Base-by-base conservation (phyloP, 768 basidiomycete genomes). In the Tulasnella sp. region DNA sequence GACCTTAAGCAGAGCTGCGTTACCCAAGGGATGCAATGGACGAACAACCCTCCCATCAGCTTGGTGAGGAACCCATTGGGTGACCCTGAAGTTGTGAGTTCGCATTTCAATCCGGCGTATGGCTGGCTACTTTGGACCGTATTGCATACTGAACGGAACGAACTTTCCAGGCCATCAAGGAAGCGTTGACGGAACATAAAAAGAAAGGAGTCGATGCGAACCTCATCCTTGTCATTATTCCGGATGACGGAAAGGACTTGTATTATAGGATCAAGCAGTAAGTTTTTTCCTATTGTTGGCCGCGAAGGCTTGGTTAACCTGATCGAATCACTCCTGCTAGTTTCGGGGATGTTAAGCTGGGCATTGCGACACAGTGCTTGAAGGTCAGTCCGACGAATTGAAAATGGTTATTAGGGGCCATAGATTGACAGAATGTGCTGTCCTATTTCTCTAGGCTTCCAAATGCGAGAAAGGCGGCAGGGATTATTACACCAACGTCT, bases 321-420 rank as follows among this genome's bases (percentile, higher is more conserved):
- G 37, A 37, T 9, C 64, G 40, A 54, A 54, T 79, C 6, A 18
- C 31, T 77, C 40, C 48, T 69, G 50, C 3, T 80, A 95, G 94
- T 83, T 93, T 94, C 77, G 94, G 94, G 9, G 94, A 95, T 83
- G 87, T 92, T 54, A 86, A 86, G 91, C 88, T 89, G 83, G 94
- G 94, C 41, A 90, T 94, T 14, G 91, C 94, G 0, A 95, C 94
- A 0, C 94, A 96, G 82, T 95, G 94, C 84, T 83, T 95, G 83
- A 93, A 93, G 72, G 46, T 46, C 18, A 46, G 46, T 4, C 2
- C 46, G 46, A 46, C 12, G 16, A 46, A 46, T 46, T 20, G 12
- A 46, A 46, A 16, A 46, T 18, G 18, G 16, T 46, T 18, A 1
- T 2, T 46, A 46, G 46, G 46, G 12, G 46, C 4, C 46, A 20